Percentiles rank a stretch among this genome's conserved stretches.
Conservation (phyloP, 2,329 filamentous ascomycete genomes). For the Stylonectria norvegica region DNA sequence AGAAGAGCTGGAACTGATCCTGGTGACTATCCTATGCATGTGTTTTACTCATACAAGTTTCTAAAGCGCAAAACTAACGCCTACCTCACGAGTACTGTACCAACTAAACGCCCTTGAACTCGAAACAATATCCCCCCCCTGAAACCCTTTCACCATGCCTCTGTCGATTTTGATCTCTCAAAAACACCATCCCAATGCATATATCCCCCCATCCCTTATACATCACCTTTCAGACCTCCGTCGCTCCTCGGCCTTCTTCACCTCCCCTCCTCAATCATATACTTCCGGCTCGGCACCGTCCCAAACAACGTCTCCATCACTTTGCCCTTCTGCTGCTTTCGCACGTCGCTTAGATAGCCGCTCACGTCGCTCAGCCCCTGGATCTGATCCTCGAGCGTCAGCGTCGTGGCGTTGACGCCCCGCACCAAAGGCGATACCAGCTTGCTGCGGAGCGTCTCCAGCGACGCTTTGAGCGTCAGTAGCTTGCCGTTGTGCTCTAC, state of each 20-base stretch:
- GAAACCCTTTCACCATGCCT: no score
- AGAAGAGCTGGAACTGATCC: no score
- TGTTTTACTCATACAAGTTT: no score
- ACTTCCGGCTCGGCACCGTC: constrained; percentile 32
- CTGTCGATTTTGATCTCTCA: no score
- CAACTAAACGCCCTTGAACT: no score
- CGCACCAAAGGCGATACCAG: constrained; percentile 81
- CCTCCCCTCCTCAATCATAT: constrained; percentile 29
- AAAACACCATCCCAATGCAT: no score
- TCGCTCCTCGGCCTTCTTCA: background rate
- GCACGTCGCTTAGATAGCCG: constrained; percentile 69
- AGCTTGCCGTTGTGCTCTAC: constrained; percentile 84
- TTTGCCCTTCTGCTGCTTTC: constrained; percentile 77
- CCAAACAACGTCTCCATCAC: constrained; percentile 78
- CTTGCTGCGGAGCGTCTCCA: constrained; percentile 80
- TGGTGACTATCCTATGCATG: no score
- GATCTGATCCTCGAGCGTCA: constrained; percentile 83
- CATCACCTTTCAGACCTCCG: no score
- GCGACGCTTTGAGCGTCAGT: constrained; percentile 76
- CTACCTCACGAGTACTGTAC: no score
- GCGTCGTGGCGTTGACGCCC: constrained; percentile 62
- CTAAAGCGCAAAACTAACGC: no score
- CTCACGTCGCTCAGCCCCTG: constrained; percentile 76
- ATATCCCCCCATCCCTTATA: no score
- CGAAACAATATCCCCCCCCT: no score